Evolutionary conservation across 2,329 filamentous ascomycete genomes (phyloP), one percentile per base, ranked within the genome.

Genomic region (Neonectria punicea): DNA sequence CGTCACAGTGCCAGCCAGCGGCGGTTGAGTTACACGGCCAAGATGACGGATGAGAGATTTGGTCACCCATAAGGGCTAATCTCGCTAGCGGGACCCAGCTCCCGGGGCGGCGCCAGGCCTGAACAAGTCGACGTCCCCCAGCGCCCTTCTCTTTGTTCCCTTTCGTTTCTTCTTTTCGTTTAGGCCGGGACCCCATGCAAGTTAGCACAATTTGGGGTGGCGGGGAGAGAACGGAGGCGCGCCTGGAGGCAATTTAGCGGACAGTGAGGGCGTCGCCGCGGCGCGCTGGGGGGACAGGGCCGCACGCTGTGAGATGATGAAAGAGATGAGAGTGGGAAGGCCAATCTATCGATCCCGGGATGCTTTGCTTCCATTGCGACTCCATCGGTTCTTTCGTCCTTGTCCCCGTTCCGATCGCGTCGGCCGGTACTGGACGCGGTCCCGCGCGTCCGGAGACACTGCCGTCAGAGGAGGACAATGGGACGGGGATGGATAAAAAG

Each of bases 311-410:
- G 63, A 65, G 56, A 61, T 65, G 58, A 65, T 62, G 58, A 65
- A 56, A 55, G 61, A 64, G 63, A 65, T 65, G 63, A 65, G 50
- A 58, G 58, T 61, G 53, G 63, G 50, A 53, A 54, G 58, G 41
- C 51, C 53, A 65, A 65, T 65, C 53, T 65, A 61, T 44, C 34
- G 47, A 64, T 64, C 46, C 61, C 61, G 51, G 61, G 61, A 51
- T 53, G 51, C 28, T 59, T 51, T 51, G 47, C 39, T 43, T 22
- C 32, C 44, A 6, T 57, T 47, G 44, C 36, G 34, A 54, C 41
- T 58, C 41, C 56, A 56, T 56, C 32, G 32, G 51, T 34, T 30
- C 46, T 34, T 30, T 53, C 50, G 18, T 25, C 22, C 39, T 36
- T 51, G 49, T 51, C 28, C 30, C 30, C n/a, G 30, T 51, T 34